Evolutionary conservation across 345 rosid genomes (phyloP).

Genomic region (Euphorbia lathyris): DNA sequence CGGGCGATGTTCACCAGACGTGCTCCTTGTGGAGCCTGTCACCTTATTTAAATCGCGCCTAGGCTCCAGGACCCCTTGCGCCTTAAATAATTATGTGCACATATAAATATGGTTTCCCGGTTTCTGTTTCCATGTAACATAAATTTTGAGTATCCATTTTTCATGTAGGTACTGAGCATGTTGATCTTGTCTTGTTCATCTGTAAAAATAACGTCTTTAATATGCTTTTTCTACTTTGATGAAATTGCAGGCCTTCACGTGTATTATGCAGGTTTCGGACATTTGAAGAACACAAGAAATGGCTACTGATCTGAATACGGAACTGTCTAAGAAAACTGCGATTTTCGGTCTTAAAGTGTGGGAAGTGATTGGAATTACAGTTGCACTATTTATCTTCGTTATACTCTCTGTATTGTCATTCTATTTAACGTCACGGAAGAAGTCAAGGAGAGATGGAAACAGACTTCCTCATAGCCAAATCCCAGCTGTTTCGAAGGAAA

Average conservation of each 20-base stretch:
- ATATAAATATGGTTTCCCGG: too few species aligned
- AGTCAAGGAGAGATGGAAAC: slow-evolving; percentile 51
- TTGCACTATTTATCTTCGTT: slow-evolving; percentile 61
- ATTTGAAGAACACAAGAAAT: slow-evolving; percentile 33
- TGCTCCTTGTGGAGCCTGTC: too few species aligned
- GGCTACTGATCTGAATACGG: slow-evolving; percentile 62
- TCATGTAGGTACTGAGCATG: neutral
- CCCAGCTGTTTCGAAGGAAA: slow-evolving; percentile 84
- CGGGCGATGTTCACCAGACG: too few species aligned
- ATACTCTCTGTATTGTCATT: slow-evolving; percentile 70
- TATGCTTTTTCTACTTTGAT: slow-evolving; percentile 12
- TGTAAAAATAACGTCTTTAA: neutral
- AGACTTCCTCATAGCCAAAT: slow-evolving; percentile 43
- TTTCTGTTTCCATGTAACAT: too few species aligned
- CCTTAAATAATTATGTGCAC: too few species aligned
- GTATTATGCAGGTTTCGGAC: slow-evolving; percentile 32
- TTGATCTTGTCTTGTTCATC: neutral
- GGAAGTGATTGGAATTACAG: slow-evolving; percentile 78
- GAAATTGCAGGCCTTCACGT: slow-evolving; percentile 15
- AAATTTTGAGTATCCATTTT: neutral
- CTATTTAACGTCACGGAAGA: slow-evolving; percentile 68
- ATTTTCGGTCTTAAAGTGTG: slow-evolving; percentile 77
- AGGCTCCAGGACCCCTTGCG: too few species aligned
- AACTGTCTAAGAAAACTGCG: slow-evolving; percentile 63
- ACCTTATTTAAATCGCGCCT: too few species aligned